Percentiles rank a stretch among this genome's conserved stretches.
phyloP scores from a whole-genome alignment of 2,329 filamentous ascomycete species.

The Epichloe aotearoae region DNA sequence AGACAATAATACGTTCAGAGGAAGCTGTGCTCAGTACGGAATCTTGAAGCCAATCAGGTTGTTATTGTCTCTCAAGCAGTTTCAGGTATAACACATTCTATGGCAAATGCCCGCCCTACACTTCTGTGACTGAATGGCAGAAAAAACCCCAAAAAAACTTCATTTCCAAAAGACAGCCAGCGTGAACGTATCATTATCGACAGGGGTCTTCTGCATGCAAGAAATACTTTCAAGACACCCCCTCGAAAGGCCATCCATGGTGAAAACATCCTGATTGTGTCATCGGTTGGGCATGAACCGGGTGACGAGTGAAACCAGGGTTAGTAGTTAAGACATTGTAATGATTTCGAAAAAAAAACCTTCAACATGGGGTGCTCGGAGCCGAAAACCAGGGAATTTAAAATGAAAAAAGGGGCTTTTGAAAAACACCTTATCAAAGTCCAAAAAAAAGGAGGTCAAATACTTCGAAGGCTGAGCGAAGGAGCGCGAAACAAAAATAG shows the following conservation, averaged over 20 bases:
- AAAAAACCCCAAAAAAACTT: no score
- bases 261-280: background rate
- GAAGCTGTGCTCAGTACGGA: no score
- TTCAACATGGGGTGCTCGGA: background rate
- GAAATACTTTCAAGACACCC: background rate
- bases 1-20: no score
- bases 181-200: no score
- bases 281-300: background rate
- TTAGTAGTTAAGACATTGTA: background rate
- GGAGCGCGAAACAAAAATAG: rapidly evolving
- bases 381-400: background rate
- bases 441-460: background rate
- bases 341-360: background rate
- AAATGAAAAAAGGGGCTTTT: no score
- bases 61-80: background rate
- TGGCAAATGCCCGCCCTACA: no score
- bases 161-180: no score
- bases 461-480: no score
- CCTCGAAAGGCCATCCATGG: no score
- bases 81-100: background rate
- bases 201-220: background rate
- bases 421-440: background rate
- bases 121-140: no score
- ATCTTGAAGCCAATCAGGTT: no score
- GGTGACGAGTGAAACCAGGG: background rate